These are phyloP conservation scores for Thuja plicata DNA, from an alignment of 83 land plant species.

Conservation along the genomic window DNA sequence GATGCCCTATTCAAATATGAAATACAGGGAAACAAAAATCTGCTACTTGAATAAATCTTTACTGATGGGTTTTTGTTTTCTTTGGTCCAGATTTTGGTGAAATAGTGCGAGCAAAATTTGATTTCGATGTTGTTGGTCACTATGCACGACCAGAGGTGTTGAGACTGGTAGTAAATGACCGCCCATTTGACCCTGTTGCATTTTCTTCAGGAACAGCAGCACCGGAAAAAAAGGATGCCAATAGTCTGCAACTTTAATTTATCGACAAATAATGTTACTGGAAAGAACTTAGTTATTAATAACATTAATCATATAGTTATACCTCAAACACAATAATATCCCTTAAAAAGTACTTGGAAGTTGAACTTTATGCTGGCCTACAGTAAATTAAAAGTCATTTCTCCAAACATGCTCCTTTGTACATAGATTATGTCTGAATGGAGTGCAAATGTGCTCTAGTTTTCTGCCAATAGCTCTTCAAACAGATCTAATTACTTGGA, in stretches of 20 bases:
- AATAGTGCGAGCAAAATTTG: constrained; percentile 85
- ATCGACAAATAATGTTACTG: background rate
- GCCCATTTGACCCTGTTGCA: constrained; percentile 61
- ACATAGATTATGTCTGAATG: background rate
- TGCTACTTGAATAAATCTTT: background rate
- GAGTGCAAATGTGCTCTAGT: background rate
- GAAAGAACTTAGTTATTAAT: background rate
- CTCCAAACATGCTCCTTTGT: background rate
- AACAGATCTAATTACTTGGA: background rate
- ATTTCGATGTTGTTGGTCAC: constrained; percentile 98
- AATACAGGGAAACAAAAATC: background rate
- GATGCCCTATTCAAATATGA: background rate
- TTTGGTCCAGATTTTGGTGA: constrained; percentile 82
- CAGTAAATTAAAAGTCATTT: background rate
- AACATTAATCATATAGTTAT: background rate
- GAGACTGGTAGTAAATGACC: constrained; percentile 66
- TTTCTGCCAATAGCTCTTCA: background rate
- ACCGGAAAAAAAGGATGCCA: constrained; percentile 22
- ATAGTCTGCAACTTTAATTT: constrained; percentile 2
- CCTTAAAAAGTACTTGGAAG: background rate
- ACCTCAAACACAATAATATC: background rate
- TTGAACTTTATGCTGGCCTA: background rate
- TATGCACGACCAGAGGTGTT: constrained; percentile 89
- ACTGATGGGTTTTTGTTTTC: constrained; percentile 4
- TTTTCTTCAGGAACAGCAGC: constrained; percentile 43